These are phyloP conservation scores for Nelumbo lutea DNA, from an alignment of 164 flowering plant species.

Conservation along the genomic window DNA sequence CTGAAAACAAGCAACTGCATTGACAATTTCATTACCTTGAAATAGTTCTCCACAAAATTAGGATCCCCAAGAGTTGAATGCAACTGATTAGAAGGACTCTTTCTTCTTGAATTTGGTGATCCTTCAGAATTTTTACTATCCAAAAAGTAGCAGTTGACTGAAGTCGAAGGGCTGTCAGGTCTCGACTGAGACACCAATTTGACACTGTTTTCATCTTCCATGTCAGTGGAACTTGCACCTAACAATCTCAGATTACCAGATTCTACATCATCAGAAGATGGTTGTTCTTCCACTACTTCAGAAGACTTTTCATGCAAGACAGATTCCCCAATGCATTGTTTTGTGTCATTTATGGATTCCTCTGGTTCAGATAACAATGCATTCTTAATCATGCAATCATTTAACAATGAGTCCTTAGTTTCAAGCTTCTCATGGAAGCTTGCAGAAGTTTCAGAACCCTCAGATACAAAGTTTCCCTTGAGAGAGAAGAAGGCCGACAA, in stretches of 20 bases:
- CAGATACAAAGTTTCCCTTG: slow-evolving; percentile 25
- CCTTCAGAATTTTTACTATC: slow-evolving; percentile 23
- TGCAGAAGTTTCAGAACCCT: slow-evolving; percentile 20
- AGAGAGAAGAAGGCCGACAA: slow-evolving; percentile 65
- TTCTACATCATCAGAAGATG: slow-evolving; percentile 13
- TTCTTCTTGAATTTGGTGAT: slow-evolving; percentile 23
- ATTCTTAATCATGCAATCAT: slow-evolving; percentile 12
- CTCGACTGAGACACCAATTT: slow-evolving; percentile 18
- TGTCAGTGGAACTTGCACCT: slow-evolving; percentile 13
- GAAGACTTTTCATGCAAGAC: slow-evolving; percentile 12
- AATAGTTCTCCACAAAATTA: slow-evolving; percentile 92
- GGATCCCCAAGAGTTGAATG: slow-evolving; percentile 78
- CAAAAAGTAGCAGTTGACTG: slow-evolving; percentile 24
- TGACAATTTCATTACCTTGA: slow-evolving; percentile 57
- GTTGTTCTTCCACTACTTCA: slow-evolving; percentile 14
- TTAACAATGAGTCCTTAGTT: slow-evolving; percentile 20
- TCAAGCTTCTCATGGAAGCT: slow-evolving; percentile 25
- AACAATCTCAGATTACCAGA: slow-evolving; percentile 14
- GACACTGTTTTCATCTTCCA: slow-evolving; percentile 18
- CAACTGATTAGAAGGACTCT: slow-evolving; percentile 22
- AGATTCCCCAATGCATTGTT: slow-evolving; percentile 18
- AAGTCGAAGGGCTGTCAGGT: slow-evolving; percentile 27
- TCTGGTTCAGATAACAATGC: slow-evolving; percentile 22
- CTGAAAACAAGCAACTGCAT: neutral
- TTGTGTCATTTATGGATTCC: slow-evolving; percentile 11